phyloP scores from a whole-genome alignment of 192 early-diverging fungal genomes.

The Pecoramyces ruminantium region DNA sequence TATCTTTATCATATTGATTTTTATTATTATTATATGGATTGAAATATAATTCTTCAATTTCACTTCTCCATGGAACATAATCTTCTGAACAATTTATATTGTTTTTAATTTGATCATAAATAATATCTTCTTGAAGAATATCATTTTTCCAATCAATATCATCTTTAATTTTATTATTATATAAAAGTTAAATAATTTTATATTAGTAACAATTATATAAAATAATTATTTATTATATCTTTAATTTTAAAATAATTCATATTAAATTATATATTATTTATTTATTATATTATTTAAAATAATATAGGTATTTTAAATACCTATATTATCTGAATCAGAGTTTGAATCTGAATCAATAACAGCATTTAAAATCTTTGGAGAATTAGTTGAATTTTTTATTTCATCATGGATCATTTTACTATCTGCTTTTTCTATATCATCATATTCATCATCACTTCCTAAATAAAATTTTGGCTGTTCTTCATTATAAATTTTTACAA shows the following conservation, averaged over 20 bases:
- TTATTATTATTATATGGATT: not conserved
- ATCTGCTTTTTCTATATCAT: not conserved
- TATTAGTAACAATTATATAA: no score
- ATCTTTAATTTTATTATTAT: not conserved
- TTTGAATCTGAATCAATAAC: not conserved
- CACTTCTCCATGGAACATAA: not conserved
- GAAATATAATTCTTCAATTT: not conserved
- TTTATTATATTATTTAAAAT: no score
- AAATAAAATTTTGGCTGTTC: not conserved
- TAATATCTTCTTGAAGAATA: not conserved
- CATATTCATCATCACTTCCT: not conserved
- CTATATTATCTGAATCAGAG: not conserved
- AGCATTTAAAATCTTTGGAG: not conserved
- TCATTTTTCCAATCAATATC: not conserved
- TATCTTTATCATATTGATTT: not conserved
- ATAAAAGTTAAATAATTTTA: no score
- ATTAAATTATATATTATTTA: no score
- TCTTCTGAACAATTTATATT: not conserved
- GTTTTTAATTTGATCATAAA: not conserved
- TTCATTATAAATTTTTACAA: not conserved
- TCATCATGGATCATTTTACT: not conserved
- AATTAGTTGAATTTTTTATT: not conserved
- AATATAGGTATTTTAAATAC: no score
- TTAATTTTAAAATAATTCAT: no score
- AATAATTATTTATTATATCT: no score